A percentile compares a stretch with the other conserved stretches of the same genome.
Conservation (phyloP, 2,329 filamentous ascomycete genomes). For the Falciphora oryzae region DNA sequence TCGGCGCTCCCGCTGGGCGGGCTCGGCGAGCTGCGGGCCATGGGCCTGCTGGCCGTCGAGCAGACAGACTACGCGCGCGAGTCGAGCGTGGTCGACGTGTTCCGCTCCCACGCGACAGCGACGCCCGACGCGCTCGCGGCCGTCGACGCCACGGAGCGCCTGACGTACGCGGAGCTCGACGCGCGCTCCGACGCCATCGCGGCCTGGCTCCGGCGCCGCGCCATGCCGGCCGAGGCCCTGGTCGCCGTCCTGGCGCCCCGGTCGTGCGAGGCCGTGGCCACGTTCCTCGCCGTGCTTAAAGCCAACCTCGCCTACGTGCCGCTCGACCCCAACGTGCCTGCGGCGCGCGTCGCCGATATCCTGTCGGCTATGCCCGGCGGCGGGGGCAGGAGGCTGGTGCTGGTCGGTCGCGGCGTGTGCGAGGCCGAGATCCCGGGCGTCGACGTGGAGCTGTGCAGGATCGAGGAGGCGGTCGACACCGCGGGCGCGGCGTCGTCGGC, state of each 20-base stretch:
- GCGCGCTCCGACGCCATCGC: not conserved
- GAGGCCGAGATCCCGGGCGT: not conserved
- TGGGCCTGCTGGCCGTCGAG: too few relatives aligned
- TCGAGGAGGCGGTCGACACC: not conserved
- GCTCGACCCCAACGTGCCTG: slow-evolving; percentile 45
- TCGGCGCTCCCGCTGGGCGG: too few relatives aligned
- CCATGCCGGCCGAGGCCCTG: not conserved
- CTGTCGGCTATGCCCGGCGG: not conserved
- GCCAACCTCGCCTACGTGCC: slow-evolving; percentile 55
- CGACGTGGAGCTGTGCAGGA: not conserved
- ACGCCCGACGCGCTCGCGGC: slow-evolving; percentile 26
- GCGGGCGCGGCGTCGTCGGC: too few relatives aligned
- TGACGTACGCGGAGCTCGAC: slow-evolving; percentile 15
- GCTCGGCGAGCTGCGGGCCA: too few relatives aligned
- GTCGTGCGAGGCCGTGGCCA: slow-evolving; percentile 51
- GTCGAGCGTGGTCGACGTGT: slow-evolving; percentile 20
- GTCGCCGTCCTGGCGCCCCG: slow-evolving; percentile 3
- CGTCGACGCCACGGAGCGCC: slow-evolving; percentile 18
- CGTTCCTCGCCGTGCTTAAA: slow-evolving; percentile 50
- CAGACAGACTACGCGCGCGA: not conserved
- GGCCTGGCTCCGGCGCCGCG: slow-evolving; percentile 28
- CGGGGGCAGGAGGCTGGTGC: not conserved
- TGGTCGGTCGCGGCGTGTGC: not conserved
- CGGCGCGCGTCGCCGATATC: not conserved
- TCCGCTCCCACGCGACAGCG: slow-evolving; percentile 19